phyloP scores from a whole-genome alignment of 805 yeast genomes.

The Candida adriatica region DNA sequence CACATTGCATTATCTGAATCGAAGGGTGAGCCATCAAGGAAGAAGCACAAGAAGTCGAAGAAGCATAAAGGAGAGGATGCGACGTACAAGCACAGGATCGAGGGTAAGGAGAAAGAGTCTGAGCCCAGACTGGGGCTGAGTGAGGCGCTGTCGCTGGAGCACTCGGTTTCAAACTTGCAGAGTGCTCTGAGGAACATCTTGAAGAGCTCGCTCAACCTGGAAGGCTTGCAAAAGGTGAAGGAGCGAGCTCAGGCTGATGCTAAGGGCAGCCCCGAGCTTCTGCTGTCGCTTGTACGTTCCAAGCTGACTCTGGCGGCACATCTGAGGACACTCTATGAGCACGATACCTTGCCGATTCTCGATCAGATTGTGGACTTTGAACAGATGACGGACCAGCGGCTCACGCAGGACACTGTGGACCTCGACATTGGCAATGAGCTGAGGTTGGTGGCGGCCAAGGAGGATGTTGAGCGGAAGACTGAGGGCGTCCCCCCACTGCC shows the following conservation, averaged over 20 bases:
- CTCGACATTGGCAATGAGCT: slow-evolving; percentile 6
- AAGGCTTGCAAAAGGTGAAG: slow-evolving; percentile 31
- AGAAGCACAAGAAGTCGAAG: no score
- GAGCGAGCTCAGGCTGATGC: slow-evolving; percentile 18
- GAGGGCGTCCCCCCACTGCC: slow-evolving; percentile 64
- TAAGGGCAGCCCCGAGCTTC: slow-evolving; percentile 32
- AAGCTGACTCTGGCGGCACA: slow-evolving; percentile 54
- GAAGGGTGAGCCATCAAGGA: no score
- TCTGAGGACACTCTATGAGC: slow-evolving; percentile 45
- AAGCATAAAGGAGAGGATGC: not conserved
- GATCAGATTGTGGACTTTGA: slow-evolving; percentile 46
- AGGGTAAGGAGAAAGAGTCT: not conserved
- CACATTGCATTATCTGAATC: no score
- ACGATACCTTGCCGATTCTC: slow-evolving; percentile 44
- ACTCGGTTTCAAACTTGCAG: slow-evolving; percentile 46
- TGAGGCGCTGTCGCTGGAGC: slow-evolving; percentile 35
- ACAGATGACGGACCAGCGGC: slow-evolving; percentile 1
- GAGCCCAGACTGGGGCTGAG: slow-evolving; percentile 15
- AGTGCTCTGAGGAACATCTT: slow-evolving; percentile 44
- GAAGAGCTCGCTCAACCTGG: slow-evolving; percentile 48
- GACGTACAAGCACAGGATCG: slow-evolving; percentile 5
- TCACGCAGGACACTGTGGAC: slow-evolving; percentile 1
- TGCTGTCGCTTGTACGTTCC: slow-evolving; percentile 44
- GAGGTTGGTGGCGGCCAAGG: not conserved
- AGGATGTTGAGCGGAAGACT: slow-evolving; percentile 14